Percentiles rank a stretch among this genome's conserved stretches.
Evolutionary conservation across 2,329 filamentous ascomycete species (phyloP).

Genomic region (Aspergillus aculeatinus): DNA sequence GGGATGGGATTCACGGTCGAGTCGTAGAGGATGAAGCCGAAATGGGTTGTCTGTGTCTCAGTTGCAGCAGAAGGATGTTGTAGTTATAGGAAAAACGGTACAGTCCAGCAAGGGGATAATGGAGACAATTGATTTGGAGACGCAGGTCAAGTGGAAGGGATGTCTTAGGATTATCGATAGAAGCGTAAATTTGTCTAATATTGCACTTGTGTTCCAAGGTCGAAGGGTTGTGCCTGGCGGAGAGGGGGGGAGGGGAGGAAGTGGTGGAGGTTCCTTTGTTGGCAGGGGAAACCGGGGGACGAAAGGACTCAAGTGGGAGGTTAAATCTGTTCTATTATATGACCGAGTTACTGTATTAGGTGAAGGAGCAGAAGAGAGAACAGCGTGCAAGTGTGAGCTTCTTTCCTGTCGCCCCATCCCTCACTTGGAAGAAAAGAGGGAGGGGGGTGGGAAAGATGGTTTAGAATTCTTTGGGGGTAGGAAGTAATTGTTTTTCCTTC

Average conservation of each 20-base stretch:
- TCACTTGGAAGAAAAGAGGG: constrained; percentile 1
- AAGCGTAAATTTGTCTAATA: constrained; percentile 9
- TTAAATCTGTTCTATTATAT: constrained; percentile 1
- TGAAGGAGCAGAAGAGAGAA: constrained; percentile 9
- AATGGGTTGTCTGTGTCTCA: constrained; percentile 18
- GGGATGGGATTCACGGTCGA: background rate
- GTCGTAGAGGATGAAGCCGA: constrained; percentile 1
- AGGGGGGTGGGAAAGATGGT: background rate
- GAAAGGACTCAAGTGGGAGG: background rate
- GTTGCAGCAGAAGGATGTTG: constrained; percentile 21
- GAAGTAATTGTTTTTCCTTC: too few relatives aligned
- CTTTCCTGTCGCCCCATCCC: constrained; percentile 5
- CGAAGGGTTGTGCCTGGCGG: constrained; percentile 1
- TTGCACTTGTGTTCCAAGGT: constrained; percentile 5
- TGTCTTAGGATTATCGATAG: constrained; percentile 22
- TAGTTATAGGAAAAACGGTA: constrained; percentile 19
- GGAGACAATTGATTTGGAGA: constrained; percentile 15
- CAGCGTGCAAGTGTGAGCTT: constrained; percentile 11
- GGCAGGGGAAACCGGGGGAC: constrained; percentile 2
- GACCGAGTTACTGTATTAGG: constrained; percentile 16
- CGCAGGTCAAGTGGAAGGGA: constrained; percentile 13
- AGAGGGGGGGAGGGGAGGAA: background rate
- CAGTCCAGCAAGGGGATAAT: constrained; percentile 23
- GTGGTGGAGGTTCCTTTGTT: background rate
- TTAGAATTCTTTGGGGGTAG: background rate